Conservation (phyloP, 2,329 filamentous ascomycete species). For the Neonectria ditissima region DNA sequence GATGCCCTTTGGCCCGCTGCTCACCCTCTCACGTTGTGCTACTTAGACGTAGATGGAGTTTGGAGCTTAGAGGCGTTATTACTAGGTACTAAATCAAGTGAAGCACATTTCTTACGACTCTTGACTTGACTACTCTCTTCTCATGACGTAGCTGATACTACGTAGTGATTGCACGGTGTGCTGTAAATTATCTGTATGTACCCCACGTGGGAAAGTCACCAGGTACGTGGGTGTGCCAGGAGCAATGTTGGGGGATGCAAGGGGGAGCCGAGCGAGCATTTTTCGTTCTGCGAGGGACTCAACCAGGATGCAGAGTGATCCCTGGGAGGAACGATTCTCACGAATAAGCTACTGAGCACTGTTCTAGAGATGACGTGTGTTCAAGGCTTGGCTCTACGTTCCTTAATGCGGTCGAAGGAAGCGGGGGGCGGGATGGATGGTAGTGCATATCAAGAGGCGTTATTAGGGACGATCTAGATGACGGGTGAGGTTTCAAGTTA, state of each 20-base stretch:
- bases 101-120: slow-evolving; percentile 21
- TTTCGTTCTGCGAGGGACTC: background rate
- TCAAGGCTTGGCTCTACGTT: background rate
- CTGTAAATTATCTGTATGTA: background rate
- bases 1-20: slow-evolving; percentile 9
- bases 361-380: slow-evolving; percentile 3
- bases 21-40: slow-evolving; percentile 16
- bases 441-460: slow-evolving; percentile 8
- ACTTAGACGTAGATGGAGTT: slow-evolving; percentile 17
- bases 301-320: background rate
- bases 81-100: slow-evolving; percentile 27
- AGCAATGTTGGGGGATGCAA: background rate
- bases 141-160: background rate
- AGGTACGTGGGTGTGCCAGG: background rate
- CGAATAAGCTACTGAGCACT: background rate
- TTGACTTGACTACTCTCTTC: background rate
- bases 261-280: background rate
- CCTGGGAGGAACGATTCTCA: background rate
- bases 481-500: slow-evolving; percentile 22
- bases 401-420: slow-evolving; percentile 6
- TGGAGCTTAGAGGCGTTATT: slow-evolving; percentile 32
- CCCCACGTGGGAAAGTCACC: background rate
- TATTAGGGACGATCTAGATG: slow-evolving; percentile 13
- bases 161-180: background rate
- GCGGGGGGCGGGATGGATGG: slow-evolving; percentile 10